A percentile compares a stretch with the other conserved stretches of the same genome.
phyloP scores from a whole-genome alignment of 2,329 filamentous ascomycete genomes.

The Neonectria hederae region DNA sequence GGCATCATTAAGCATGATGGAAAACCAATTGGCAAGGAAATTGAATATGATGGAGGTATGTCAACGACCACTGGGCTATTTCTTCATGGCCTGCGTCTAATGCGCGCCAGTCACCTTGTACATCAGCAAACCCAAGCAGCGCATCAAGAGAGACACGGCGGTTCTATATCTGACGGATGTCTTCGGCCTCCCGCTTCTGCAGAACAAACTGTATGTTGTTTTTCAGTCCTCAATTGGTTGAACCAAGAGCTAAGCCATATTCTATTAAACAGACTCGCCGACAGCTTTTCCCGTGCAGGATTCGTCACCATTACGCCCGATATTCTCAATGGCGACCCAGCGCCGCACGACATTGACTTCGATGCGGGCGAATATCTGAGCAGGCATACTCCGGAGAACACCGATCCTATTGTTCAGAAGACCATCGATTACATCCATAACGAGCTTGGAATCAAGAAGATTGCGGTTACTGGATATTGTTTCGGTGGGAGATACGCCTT shows the following conservation, averaged over 20 bases:
- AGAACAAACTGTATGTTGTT: conserved; percentile 10
- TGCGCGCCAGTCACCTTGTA: background rate
- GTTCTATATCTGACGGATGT: conserved; percentile 31
- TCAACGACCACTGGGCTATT: background rate
- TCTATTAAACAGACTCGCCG: conserved; percentile 14
- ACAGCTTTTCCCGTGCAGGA: conserved; percentile 25
- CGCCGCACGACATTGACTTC: conserved; percentile 7
- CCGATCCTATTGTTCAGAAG: conserved; percentile 28
- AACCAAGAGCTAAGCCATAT: background rate
- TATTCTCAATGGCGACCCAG: conserved; percentile 19
- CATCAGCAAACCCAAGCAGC: background rate
- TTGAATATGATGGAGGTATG: background rate
- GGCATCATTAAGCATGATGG: background rate
- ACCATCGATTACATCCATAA: conserved; percentile 22
- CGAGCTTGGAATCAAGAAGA: conserved; percentile 54
- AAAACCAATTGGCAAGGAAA: background rate
- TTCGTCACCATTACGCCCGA: conserved; percentile 26
- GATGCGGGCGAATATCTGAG: conserved; percentile 18
- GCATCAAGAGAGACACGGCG: background rate
- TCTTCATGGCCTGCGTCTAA: background rate
- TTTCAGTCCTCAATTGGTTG: background rate
- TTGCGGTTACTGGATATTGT: conserved; percentile 68
- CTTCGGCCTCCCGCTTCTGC: conserved; percentile 18
- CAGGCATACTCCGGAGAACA: conserved; percentile 17
- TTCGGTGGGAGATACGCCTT: conserved; percentile 67